Evolutionary conservation across 2,329 filamentous ascomycete species (phyloP).

Genomic region (Botryosphaeria agaves): DNA sequence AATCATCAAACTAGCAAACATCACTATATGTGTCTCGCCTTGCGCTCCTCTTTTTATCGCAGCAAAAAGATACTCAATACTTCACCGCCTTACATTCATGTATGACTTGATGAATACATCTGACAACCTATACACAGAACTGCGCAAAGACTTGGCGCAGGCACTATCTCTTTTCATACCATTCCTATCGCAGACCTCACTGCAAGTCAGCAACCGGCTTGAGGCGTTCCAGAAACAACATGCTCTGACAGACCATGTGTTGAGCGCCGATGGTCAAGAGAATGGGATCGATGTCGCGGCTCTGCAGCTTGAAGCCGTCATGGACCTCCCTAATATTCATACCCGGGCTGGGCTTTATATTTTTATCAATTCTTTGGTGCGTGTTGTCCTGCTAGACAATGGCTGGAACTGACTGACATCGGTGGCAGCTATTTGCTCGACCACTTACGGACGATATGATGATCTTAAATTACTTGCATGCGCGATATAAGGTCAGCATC

Average conservation of each 20-base stretch:
- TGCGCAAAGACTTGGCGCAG: constrained; percentile 27
- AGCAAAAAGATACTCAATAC: neutral
- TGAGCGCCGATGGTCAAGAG: constrained; percentile 16
- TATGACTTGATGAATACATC: neutral
- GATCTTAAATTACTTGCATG: constrained; percentile 65
- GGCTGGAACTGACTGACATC: too few relatives aligned
- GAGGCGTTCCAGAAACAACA: constrained; percentile 21
- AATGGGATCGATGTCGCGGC: constrained; percentile 22
- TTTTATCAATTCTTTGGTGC: constrained; percentile 65
- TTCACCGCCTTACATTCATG: neutral
- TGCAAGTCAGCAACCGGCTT: constrained; percentile 24
- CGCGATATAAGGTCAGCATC: constrained; percentile 57
- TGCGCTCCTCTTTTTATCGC: constrained; percentile 1
- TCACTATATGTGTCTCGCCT: too few relatives aligned
- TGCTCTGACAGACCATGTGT: constrained; percentile 26
- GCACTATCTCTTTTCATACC: constrained; percentile 37
- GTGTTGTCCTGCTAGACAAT: too few relatives aligned
- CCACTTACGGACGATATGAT: constrained; percentile 68
- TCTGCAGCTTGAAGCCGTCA: constrained; percentile 36
- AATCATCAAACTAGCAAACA: too few relatives aligned
- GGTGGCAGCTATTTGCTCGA: constrained; percentile 65
- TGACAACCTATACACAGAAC: constrained; percentile 29
- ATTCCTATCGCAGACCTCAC: constrained; percentile 39
- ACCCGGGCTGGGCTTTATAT: constrained; percentile 72
- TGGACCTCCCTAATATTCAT: constrained; percentile 54